Base-by-base conservation (phyloP, 2,329 filamentous ascomycete genomes). In the Massarina eburnea region DNA sequence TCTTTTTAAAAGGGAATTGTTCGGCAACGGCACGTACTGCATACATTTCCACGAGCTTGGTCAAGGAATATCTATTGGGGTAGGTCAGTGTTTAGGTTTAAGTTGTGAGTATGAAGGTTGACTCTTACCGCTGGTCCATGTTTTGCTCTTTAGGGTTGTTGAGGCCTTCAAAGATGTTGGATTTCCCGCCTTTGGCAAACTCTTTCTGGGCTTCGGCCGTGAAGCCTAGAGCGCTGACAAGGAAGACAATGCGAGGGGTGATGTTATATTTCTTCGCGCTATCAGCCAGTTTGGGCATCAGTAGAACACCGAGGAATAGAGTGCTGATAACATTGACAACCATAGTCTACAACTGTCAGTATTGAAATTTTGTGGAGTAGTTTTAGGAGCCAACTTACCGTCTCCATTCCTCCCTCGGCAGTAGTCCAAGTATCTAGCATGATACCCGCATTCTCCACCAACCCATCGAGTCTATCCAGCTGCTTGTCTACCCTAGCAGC, bases 301-400 rank as follows among this genome's bases (percentile, higher is more conserved):
- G 20, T 2, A 60, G 36, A 8, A 61, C 12, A 2, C 53, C 57
- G 4, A 73, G 57, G 4, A 73, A 52, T 3, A 62, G 49, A 2
- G 70, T 68, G 8, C 58, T 61, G 3, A 69, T 49, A 6, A 70
- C 63, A 24, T 73, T 71, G 15, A 71, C 59, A 3, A 62, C 59
- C 3, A 70, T 54, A 18, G 55, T 8, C 20, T 37, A 5, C 9
- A 26, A 26, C 12, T 26, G 24, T 26, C 24, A 26, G 24, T 26
- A 26, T 12, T n/a, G n/a, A n/a, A n/a, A n/a, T n/a, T n/a, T n/a
- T n/a, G n/a, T n/a, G n/a, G 12, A 26, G 24, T 26, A 26, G 24
- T 26, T 26, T 7, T 12, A 26, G 7, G 24, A 7, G 24, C 12
- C 7, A 26, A 26, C 24, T 26, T 26, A 26, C 57, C 2, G 47